Evolutionary conservation across 805 yeast species (phyloP).

Genomic region (Wickerhamiella qilinensis): DNA sequence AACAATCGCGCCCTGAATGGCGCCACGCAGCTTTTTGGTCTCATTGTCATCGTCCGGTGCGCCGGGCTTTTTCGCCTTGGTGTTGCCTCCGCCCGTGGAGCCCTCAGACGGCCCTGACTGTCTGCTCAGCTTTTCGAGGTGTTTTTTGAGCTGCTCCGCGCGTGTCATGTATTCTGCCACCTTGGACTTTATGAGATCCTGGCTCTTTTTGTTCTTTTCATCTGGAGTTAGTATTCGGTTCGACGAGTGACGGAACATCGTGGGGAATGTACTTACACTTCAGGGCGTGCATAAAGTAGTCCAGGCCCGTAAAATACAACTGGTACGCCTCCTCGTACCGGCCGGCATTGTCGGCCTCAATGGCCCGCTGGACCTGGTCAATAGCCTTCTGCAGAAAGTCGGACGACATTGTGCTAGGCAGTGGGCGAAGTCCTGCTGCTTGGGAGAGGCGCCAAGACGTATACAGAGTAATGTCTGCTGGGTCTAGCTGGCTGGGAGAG

Average conservation of each 20-base stretch:
- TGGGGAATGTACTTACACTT: conserved; percentile 32
- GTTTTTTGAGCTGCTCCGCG: conserved; percentile 87
- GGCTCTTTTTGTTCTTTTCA: conserved; percentile 80
- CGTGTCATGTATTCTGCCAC: conserved; percentile 82
- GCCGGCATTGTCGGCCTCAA: conserved; percentile 82
- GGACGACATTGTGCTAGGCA: conserved; percentile 10
- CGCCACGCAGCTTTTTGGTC: conserved; percentile 76
- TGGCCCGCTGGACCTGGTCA: conserved; percentile 83
- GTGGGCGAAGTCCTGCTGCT: not conserved
- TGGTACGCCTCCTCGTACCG: conserved; percentile 89
- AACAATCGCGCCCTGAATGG: conserved; percentile 79
- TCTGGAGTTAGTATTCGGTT: conserved; percentile 18
- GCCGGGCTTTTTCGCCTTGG: conserved; percentile 28
- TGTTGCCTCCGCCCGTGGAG: conserved; percentile 41
- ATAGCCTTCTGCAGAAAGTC: conserved; percentile 92
- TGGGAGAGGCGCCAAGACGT: no score
- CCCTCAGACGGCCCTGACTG: conserved; percentile 34
- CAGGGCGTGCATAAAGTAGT: conserved; percentile 86
- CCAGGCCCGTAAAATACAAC: conserved; percentile 80
- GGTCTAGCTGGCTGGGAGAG: no score
- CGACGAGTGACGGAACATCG: not conserved
- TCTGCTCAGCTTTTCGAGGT: conserved; percentile 44
- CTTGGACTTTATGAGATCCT: conserved; percentile 74
- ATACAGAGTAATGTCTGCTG: no score
- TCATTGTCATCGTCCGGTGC: conserved; percentile 56